phyloP scores from a whole-genome alignment of 192 early-diverging fungal species.

The Ramicandelaber brevisporus region DNA sequence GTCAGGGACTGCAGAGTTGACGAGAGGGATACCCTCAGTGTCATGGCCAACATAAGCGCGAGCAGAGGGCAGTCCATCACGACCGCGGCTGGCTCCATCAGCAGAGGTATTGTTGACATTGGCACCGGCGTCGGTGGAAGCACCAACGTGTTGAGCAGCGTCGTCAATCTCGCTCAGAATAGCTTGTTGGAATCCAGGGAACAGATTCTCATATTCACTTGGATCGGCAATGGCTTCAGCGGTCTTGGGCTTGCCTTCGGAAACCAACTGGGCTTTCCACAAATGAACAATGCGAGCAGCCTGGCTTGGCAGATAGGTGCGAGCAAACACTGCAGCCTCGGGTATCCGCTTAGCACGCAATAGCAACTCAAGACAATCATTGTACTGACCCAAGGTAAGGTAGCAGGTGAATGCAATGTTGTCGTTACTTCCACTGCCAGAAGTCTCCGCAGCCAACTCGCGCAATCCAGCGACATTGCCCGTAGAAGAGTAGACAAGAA shows the following conservation, averaged over 20 bases:
- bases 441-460: slow-evolving; percentile 33
- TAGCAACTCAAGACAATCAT: slow-evolving; percentile 70
- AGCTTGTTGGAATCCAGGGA: slow-evolving; percentile 49
- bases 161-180: slow-evolving; percentile 23
- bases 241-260: slow-evolving; percentile 42
- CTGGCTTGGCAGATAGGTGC: slow-evolving; percentile 61
- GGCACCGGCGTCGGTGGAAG: slow-evolving; percentile 10
- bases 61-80: too few species aligned
- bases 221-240: slow-evolving; percentile 80
- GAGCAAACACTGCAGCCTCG: slow-evolving; percentile 85
- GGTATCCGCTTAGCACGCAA: slow-evolving; percentile 66
- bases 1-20: too few species aligned
- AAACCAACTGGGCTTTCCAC: slow-evolving; percentile 55
- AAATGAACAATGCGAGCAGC: slow-evolving; percentile 35
- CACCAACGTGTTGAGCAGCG: slow-evolving; percentile 4
- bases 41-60: too few species aligned
- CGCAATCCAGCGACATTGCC: slow-evolving; percentile 58
- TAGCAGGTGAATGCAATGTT: slow-evolving; percentile 82
- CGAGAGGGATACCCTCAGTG: too few species aligned
- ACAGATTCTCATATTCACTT: slow-evolving; percentile 55
- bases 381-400: slow-evolving; percentile 40
- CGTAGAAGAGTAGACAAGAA: slow-evolving; percentile 72
- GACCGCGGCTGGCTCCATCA: too few species aligned
- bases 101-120: too few species aligned
- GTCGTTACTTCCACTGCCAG: slow-evolving; percentile 46